phyloP scores from a whole-genome alignment of 2,329 filamentous ascomycete species.

The Exserohilum rostratum region DNA sequence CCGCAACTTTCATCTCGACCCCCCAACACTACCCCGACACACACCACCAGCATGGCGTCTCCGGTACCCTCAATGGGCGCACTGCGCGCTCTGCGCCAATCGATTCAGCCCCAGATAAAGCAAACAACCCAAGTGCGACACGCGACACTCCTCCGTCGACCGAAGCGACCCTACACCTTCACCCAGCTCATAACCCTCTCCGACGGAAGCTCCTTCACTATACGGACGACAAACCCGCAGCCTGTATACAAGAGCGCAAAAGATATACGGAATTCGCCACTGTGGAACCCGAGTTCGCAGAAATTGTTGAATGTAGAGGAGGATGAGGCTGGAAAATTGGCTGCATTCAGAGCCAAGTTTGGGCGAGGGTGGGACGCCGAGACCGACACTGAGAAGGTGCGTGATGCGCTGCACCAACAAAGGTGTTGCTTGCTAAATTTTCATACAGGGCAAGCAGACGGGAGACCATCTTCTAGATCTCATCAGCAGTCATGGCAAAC shows the following conservation, averaged over 20 bases:
- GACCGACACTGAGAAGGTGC: slow-evolving; percentile 13
- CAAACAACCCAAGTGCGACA: slow-evolving; percentile 67
- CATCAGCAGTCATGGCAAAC: slow-evolving; percentile 36
- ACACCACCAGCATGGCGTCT: slow-evolving; percentile 33
- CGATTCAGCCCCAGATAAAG: slow-evolving; percentile 27
- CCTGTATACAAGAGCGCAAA: slow-evolving; percentile 70
- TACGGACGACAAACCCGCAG: slow-evolving; percentile 75
- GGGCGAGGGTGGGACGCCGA: slow-evolving; percentile 78
- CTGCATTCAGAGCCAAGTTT: slow-evolving; percentile 83
- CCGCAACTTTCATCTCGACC: slow-evolving; percentile 28
- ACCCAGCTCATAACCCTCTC: slow-evolving; percentile 94
- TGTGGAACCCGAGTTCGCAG: slow-evolving; percentile 88
- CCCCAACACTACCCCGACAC: slow-evolving; percentile 8
- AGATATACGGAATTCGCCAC: slow-evolving; percentile 84
- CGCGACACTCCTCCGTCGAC: slow-evolving; percentile 83
- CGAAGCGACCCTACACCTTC: slow-evolving; percentile 93
- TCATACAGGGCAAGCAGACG: slow-evolving; percentile 21
- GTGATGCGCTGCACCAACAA: not conserved
- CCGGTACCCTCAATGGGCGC: slow-evolving; percentile 42
- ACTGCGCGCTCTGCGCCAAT: slow-evolving; percentile 39
- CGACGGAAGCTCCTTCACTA: slow-evolving; percentile 84
- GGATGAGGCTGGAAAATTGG: slow-evolving; percentile 89
- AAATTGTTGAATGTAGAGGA: slow-evolving; percentile 87
- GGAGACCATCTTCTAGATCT: slow-evolving; percentile 40
- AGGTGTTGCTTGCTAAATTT: slow-evolving; percentile 4